A percentile compares a stretch with the other conserved stretches of the same genome.
phyloP scores from a whole-genome alignment of 2,329 filamentous ascomycete species.

The Teratosphaeria zuluensis region DNA sequence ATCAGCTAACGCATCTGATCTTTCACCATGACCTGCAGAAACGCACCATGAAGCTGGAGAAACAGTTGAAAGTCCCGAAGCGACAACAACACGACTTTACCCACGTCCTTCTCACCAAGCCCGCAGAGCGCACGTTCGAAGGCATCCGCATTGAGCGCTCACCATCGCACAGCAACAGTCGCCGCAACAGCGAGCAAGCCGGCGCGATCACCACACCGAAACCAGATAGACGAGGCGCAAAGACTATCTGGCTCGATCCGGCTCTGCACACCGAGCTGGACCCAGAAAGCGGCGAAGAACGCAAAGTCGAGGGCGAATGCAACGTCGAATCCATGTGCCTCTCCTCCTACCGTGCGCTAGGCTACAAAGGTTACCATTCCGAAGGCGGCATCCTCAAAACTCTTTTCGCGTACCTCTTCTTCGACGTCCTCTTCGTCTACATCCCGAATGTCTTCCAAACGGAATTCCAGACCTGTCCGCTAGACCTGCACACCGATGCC shows the following conservation, averaged over 20 bases:
- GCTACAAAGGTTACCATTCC: conserved; percentile 91
- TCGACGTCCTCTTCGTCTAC: conserved; percentile 84
- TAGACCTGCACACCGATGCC: conserved; percentile 85
- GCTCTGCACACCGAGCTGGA: conserved; percentile 3
- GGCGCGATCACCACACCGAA: conserved; percentile 14
- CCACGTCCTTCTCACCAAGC: conserved; percentile 68
- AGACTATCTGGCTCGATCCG: conserved; percentile 81
- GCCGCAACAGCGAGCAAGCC: conserved; percentile 23
- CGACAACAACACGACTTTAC: conserved; percentile 87
- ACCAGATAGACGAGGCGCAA: conserved; percentile 41
- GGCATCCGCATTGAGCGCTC: conserved; percentile 59
- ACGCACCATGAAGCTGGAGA: conserved; percentile 84
- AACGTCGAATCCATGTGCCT: conserved; percentile 92
- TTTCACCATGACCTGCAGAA: conserved; percentile 94
- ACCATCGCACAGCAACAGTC: conserved; percentile 10
- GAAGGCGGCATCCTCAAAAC: conserved; percentile 92
- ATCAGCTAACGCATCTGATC: conserved; percentile 80
- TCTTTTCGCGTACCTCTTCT: conserved; percentile 73
- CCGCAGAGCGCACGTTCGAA: conserved; percentile 63
- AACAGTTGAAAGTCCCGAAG: conserved; percentile 68
- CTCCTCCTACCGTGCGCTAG: conserved; percentile 68
- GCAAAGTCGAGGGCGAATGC: conserved; percentile 52
- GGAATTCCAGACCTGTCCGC: conserved; percentile 81
- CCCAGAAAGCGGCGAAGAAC: conserved; percentile 4
- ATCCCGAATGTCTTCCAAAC: conserved; percentile 97